Evolutionary conservation across 176 grass and related monocot species (phyloP), one percentile per base, ranked within the genome.

Genomic region (Oryza brachyantha): DNA sequence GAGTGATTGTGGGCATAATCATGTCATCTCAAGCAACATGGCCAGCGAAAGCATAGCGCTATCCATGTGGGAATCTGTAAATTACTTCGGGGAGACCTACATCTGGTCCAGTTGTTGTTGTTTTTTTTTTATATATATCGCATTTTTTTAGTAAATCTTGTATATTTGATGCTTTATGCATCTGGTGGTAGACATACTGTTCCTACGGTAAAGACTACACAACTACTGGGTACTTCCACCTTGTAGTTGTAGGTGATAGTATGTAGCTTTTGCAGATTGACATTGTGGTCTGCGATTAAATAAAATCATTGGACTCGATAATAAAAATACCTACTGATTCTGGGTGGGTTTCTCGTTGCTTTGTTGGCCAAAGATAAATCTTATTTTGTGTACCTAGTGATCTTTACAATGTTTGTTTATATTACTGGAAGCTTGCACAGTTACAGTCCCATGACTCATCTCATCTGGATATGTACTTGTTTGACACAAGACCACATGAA

Each of bases 1-100:
- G 96, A 50, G 96, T 98, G 28, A 98, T 98, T 14, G 96, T 94
- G 46, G 96, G 92, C 54, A 98, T 98, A 69, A 98, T 98, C 66
- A 98, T 98, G 96, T 98, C 96, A 71, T 0, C 96, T 89, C 96
- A 98, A 93, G 96, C 96, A 68, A 70, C 96, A 50, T 98, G 96
- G 92, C 96, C 92, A 0, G 78, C 89, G 14, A 94, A 80, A 83
- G 83, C 68, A 21, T 89, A 64, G 84, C 10, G 61, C 16, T 57
- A 55, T 25, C 7, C 65, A 48, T 71, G 28, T 12, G 17, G 29
- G 16, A 9, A 19, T 46, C 77, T 85, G 82, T 89, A 89, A 84
- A 89, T 89, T 89, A 72, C 60, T 73, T 77, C 9, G 36, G 45
- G 25, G 82, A 76, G 81, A 39, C 68, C 71, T 74, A 59, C 28